phyloP scores from a whole-genome alignment of 1,284 basidiomycete species.

The Inonotus obliquus region DNA sequence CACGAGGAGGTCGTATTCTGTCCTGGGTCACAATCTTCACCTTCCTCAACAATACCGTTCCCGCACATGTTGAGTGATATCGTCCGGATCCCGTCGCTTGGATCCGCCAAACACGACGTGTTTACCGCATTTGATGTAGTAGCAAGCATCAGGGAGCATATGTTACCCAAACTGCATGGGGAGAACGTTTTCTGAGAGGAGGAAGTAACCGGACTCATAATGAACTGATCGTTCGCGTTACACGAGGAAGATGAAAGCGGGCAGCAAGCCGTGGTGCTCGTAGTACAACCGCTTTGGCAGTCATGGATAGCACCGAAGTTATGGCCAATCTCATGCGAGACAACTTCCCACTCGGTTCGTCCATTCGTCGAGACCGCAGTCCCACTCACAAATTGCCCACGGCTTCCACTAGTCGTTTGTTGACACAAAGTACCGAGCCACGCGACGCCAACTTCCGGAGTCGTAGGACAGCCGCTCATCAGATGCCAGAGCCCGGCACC shows the following conservation, averaged over 20 bases:
- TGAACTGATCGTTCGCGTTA: slow-evolving; percentile 60
- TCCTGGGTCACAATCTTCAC: slow-evolving; percentile 90
- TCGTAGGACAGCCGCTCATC: slow-evolving; percentile 83
- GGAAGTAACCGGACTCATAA: slow-evolving; percentile 81
- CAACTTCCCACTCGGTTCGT: slow-evolving; percentile 73
- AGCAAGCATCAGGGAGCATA: slow-evolving; percentile 68
- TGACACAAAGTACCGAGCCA: slow-evolving; percentile 82
- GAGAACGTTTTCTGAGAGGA: slow-evolving; percentile 68
- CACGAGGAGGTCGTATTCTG: slow-evolving; percentile 57
- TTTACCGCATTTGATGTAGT: slow-evolving; percentile 39
- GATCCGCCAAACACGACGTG: slow-evolving; percentile 59
- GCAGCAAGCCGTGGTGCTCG: slow-evolving; percentile 56
- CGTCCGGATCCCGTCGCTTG: slow-evolving; percentile 38
- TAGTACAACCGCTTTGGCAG: slow-evolving; percentile 66
- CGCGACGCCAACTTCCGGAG: slow-evolving; percentile 85
- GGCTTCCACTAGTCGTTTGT: slow-evolving; percentile 42
- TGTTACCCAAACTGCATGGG: slow-evolving; percentile 80
- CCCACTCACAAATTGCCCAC: slow-evolving; percentile 63
- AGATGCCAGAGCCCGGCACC: slow-evolving; percentile 85
- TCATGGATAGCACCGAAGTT: slow-evolving; percentile 90
- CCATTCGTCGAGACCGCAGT: slow-evolving; percentile 81
- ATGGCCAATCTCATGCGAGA: slow-evolving; percentile 87
- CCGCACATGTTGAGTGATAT: slow-evolving; percentile 74
- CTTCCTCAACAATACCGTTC: slow-evolving; percentile 70
- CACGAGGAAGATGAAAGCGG: slow-evolving; percentile 61